Conservation (phyloP, 2,329 filamentous ascomycete species). For the Claviceps sp. region DNA sequence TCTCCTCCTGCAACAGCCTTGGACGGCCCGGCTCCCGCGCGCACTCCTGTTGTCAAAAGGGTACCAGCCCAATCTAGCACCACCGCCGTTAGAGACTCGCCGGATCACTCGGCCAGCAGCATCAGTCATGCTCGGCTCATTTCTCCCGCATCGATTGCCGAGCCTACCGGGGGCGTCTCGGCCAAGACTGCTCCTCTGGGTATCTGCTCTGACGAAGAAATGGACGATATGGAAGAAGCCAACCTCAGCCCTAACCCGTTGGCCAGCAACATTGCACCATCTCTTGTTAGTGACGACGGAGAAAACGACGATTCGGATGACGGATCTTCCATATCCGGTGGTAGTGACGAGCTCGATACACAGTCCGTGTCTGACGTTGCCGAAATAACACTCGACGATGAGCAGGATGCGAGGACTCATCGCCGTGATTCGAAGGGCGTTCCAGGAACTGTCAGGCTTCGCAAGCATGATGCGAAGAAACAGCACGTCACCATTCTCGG, state of each 20-base stretch:
- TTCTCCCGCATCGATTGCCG: conserved; percentile 25
- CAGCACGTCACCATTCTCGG: conserved; percentile 40
- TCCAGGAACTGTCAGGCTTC: conserved; percentile 31
- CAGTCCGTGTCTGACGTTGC: conserved; percentile 46
- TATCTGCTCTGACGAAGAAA: conserved; percentile 28
- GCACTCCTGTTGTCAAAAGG: conserved; percentile 36
- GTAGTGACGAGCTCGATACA: conserved; percentile 42
- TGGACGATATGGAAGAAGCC: conserved; percentile 38
- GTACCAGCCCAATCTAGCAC: conserved; percentile 45
- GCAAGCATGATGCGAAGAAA: conserved; percentile 37
- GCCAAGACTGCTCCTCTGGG: conserved; percentile 11
- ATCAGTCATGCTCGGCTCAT: conserved; percentile 34
- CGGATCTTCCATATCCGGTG: conserved; percentile 44
- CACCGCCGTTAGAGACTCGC: conserved; percentile 25
- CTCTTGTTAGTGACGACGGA: conserved; percentile 67
- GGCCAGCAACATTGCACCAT: conserved; percentile 64
- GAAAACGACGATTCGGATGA: conserved; percentile 64
- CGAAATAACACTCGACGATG: conserved; percentile 48
- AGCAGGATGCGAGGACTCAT: conserved; percentile 32
- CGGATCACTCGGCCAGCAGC: conserved; percentile 39
- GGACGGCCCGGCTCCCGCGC: conserved; percentile 11
- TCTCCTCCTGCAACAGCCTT: conserved; percentile 8
- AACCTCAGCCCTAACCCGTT: conserved; percentile 57
- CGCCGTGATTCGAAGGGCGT: conserved; percentile 30
- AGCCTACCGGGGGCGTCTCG: conserved; percentile 10